Conservation (phyloP, 345 rosid species). For the Cardamine chenopodiifolia region DNA sequence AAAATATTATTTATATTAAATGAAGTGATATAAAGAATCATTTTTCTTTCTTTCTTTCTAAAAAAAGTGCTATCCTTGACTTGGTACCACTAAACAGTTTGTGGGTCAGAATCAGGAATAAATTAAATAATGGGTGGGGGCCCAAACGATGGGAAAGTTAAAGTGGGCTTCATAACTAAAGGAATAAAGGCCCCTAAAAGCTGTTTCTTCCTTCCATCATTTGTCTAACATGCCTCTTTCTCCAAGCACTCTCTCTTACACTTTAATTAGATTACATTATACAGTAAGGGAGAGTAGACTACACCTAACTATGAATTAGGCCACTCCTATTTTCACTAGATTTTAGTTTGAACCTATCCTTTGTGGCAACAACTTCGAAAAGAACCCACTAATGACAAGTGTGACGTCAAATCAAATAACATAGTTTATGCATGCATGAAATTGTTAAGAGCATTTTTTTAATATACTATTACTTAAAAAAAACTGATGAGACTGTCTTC, state of each 20-base stretch:
- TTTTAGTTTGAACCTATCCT: not conserved
- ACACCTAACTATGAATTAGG: not conserved
- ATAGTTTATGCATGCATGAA: conserved; percentile 35
- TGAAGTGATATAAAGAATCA: conserved; percentile 4
- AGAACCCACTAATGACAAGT: conserved; percentile 21
- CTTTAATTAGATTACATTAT: not conserved
- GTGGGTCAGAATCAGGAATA: conserved; percentile 33
- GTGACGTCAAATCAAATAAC: conserved; percentile 19
- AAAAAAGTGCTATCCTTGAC: conserved; percentile 7
- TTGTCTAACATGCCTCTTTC: conserved; percentile 40
- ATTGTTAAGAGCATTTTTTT: not conserved
- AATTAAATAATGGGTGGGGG: conserved; percentile 30
- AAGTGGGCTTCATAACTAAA: conserved; percentile 44
- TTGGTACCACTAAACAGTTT: conserved; percentile 27
- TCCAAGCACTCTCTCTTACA: conserved; percentile 16
- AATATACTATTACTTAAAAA: not conserved
- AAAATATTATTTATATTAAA: not conserved
- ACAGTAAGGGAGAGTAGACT: not conserved
- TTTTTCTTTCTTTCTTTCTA: not conserved
- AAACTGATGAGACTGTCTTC: conserved; percentile 30
- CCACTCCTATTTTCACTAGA: conserved; percentile 10
- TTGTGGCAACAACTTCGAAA: not conserved
- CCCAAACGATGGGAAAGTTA: conserved; percentile 35
- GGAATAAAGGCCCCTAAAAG: conserved; percentile 37
- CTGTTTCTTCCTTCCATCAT: conserved; percentile 42